These are phyloP conservation scores for Ricinus communis DNA, from an alignment of 345 rosid genomes.

Conservation along the genomic window DNA sequence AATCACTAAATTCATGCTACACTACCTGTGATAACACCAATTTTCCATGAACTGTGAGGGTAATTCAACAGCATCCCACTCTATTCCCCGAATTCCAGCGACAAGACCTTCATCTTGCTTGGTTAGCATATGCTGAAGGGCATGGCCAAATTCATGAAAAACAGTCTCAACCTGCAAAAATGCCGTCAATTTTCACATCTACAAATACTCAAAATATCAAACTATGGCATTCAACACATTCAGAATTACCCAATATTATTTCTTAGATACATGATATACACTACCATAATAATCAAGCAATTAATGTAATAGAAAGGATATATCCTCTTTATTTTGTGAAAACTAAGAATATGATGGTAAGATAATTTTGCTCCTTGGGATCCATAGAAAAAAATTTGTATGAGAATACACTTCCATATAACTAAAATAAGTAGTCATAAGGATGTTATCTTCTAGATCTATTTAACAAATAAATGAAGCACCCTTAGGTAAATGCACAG, in stretches of 20 bases:
- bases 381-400: background rate
- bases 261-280: background rate
- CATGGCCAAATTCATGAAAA: constrained; percentile 97
- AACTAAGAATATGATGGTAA: background rate
- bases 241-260: background rate
- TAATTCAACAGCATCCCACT: constrained; percentile 96
- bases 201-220: background rate
- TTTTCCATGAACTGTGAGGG: constrained; percentile 98
- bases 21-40: constrained; percentile 94
- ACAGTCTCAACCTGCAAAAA: constrained; percentile 80
- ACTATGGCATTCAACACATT: background rate
- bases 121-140: constrained; percentile 96
- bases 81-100: constrained; percentile 81
- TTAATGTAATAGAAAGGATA: background rate
- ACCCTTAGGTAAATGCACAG: background rate
- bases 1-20: background rate
- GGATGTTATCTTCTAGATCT: background rate
- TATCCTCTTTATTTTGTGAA: background rate
- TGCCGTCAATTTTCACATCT: constrained; percentile 4
- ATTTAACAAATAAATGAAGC: background rate
- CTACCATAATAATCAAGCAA: background rate
- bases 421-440: background rate
- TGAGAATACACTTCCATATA: background rate
- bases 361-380: background rate
- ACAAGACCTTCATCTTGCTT: constrained; percentile 86